phyloP scores from a whole-genome alignment of 768 basidiomycete genomes.

The Tylopilus sp. region DNA sequence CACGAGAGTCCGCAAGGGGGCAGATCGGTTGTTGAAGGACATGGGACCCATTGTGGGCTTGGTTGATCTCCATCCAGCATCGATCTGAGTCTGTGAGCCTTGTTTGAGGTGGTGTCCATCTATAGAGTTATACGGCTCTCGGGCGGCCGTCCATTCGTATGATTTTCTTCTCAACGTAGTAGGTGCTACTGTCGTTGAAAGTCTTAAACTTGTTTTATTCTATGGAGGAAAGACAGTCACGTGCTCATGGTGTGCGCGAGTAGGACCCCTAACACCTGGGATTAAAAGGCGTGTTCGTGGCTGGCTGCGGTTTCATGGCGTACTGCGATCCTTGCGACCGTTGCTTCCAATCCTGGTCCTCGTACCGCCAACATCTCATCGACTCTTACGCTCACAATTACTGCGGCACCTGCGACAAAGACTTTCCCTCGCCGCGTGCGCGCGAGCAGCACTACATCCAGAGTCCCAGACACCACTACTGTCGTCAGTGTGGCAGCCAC shows the following conservation, averaged over 20 bases:
- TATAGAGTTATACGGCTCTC: not conserved
- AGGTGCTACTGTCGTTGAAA: no score
- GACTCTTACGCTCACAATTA: conserved; percentile 39
- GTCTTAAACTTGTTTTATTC: no score
- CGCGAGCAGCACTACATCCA: conserved; percentile 53
- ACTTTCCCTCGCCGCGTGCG: conserved; percentile 38
- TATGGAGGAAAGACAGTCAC: no score
- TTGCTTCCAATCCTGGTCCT: conserved; percentile 27
- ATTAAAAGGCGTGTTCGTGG: not conserved
- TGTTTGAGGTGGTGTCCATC: conserved; percentile 5
- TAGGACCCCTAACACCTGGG: conserved; percentile 24
- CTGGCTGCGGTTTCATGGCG: conserved; percentile 14
- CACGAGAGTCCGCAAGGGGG: conserved; percentile 35
- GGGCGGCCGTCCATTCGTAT: conserved; percentile 24
- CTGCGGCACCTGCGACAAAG: conserved; percentile 44
- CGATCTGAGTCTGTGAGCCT: conserved; percentile 8
- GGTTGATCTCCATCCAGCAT: not conserved
- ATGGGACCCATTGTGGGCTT: conserved; percentile 13
- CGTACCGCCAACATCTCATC: conserved; percentile 35
- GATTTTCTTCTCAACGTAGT: not conserved
- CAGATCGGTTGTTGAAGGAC: conserved; percentile 33
- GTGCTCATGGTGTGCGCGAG: conserved; percentile 25
- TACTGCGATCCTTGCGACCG: conserved; percentile 40
- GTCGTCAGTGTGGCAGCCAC: conserved; percentile 46
- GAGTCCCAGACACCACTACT: conserved; percentile 48